A percentile compares a stretch with the other conserved stretches of the same genome.
Conservation (phyloP, 2,329 filamentous ascomycete genomes). For the Xylaria sp. region DNA sequence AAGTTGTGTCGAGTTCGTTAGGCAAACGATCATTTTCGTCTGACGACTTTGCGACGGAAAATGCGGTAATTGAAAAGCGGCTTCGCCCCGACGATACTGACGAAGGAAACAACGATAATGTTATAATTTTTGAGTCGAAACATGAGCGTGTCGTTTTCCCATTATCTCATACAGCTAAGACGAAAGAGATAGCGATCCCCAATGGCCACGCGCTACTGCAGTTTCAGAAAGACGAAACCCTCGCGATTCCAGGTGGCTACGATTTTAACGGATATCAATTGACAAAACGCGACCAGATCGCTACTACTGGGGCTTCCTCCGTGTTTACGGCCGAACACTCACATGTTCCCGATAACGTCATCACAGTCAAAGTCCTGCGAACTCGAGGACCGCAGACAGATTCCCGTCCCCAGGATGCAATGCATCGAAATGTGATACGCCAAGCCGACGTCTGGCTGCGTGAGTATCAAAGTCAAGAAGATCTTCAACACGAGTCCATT, state of each 20-base stretch:
- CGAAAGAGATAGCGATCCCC: conserved; percentile 59
- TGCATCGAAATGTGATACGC: conserved; percentile 66
- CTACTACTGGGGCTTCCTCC: conserved; percentile 64
- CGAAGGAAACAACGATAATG: conserved; percentile 57
- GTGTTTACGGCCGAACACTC: conserved; percentile 68
- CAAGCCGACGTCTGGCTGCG: conserved; percentile 71
- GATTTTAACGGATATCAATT: conserved; percentile 66
- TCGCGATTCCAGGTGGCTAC: conserved; percentile 61
- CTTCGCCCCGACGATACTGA: conserved; percentile 51
- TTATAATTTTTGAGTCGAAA: conserved; percentile 65
- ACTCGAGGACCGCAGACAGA: conserved; percentile 57
- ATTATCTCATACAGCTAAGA: conserved; percentile 59
- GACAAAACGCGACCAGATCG: conserved; percentile 67
- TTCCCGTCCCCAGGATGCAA: conserved; percentile 58
- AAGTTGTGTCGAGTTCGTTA: conserved; percentile 57
- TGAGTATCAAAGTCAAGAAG: conserved; percentile 66
- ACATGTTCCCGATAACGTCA: conserved; percentile 62
- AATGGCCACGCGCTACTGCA: conserved; percentile 64
- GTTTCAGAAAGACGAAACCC: conserved; percentile 61
- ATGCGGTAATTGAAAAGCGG: conserved; percentile 55
- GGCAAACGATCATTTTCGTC: conserved; percentile 63
- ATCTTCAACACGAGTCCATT: conserved; percentile 67
- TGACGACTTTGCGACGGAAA: conserved; percentile 54
- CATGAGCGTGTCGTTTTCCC: conserved; percentile 64
- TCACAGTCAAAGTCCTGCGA: conserved; percentile 71